Percentiles rank a stretch among this genome's conserved stretches.
These are phyloP conservation scores for Spergularia azorica DNA, from an alignment of 179 eudicot genomes.

Conservation along the genomic window DNA sequence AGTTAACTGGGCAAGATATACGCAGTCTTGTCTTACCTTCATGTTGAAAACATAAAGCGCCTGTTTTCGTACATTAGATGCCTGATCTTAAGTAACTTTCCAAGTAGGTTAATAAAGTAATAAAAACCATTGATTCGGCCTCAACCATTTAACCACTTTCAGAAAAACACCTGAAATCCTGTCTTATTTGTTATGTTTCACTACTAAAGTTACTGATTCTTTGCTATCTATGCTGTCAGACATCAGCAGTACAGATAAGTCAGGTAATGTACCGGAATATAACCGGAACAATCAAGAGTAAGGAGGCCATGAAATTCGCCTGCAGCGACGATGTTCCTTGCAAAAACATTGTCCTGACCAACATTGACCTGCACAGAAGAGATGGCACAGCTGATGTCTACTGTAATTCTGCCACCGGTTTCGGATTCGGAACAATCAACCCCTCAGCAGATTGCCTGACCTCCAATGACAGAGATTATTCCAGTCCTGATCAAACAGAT, in stretches of 20 bases:
- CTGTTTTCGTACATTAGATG: neutral
- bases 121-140: no score
- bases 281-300: slow-evolving; percentile 69
- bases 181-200: neutral
- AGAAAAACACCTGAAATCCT: neutral
- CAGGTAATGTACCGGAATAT: slow-evolving; percentile 73
- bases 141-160: no score
- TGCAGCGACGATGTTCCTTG: slow-evolving; percentile 88
- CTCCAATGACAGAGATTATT: slow-evolving; percentile 43
- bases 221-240: slow-evolving; percentile 30
- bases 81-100: no score
- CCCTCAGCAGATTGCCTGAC: slow-evolving; percentile 82
- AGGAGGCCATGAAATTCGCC: slow-evolving; percentile 72
- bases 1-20: no score
- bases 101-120: no score
- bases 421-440: slow-evolving; percentile 52
- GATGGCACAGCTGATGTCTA: slow-evolving; percentile 68
- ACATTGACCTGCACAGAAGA: slow-evolving; percentile 54
- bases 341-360: slow-evolving; percentile 61
- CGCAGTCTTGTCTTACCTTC: neutral
- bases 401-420: slow-evolving; percentile 72
- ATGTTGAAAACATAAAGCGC: neutral
- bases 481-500: slow-evolving; percentile 17
- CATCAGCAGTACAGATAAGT: slow-evolving; percentile 78
- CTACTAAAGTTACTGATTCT: neutral